phyloP scores from a whole-genome alignment of 2,329 filamentous ascomycete genomes.

The Alternaria angustiovoidea region DNA sequence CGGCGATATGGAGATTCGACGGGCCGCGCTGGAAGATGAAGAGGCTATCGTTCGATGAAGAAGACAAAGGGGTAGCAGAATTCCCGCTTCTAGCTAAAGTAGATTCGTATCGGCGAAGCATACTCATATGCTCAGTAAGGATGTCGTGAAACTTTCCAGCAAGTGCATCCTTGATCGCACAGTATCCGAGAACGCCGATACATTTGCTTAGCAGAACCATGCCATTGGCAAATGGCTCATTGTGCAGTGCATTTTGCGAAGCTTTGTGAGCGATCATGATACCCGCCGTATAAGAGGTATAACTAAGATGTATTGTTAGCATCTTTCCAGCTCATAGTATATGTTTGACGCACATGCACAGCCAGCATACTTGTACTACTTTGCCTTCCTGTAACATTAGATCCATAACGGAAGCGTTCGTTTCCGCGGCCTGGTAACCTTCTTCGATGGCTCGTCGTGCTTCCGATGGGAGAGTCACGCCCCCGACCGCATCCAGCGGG shows the following conservation, averaged over 20 bases:
- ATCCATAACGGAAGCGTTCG: conserved; percentile 23
- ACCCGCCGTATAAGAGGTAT: conserved; percentile 24
- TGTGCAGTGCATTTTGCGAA: conserved; percentile 21
- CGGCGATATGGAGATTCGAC: conserved; percentile 18
- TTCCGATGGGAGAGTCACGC: conserved; percentile 6
- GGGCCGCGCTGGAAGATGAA: conserved; percentile 16
- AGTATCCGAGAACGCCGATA: conserved; percentile 13
- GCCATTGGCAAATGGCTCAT: conserved; percentile 1
- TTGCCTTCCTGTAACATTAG: conserved; percentile 21
- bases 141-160: conserved; percentile 11
- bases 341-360: conserved; percentile 26
- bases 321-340: neutral
- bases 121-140: conserved; percentile 11
- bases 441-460: conserved; percentile 20
- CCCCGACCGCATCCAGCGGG: conserved; percentile 2
- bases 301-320: conserved; percentile 11
- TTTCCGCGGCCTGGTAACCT: conserved; percentile 26
- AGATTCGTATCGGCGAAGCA: conserved; percentile 4
- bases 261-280: conserved; percentile 26
- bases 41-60: conserved; percentile 14
- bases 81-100: neutral
- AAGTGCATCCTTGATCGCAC: conserved; percentile 15
- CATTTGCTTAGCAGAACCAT: conserved; percentile 17
- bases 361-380: conserved; percentile 31
- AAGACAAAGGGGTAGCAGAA: neutral